Evolutionary conservation across 208 protist genomes (phyloP), one percentile per base, ranked within the genome.

Genomic region (Leishmania aethiopica): DNA sequence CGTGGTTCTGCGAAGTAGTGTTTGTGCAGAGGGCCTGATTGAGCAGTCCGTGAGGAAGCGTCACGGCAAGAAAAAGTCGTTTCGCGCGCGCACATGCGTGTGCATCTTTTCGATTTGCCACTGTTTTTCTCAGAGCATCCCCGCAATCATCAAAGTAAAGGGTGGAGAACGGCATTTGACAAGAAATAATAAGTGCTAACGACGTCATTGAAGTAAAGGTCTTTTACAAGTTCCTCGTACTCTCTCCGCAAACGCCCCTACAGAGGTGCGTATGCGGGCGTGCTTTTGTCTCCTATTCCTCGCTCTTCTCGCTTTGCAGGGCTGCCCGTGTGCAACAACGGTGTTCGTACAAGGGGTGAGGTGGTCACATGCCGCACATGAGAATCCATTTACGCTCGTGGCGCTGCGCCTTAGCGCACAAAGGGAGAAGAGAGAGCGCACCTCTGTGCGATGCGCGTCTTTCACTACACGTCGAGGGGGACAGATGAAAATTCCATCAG

Each of bases 171-270:
- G 4, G 37, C 22, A 47, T 71, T 57, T 35, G 28, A 55, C 28
- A 51, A 32, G 8, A 75, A 37, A 57, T 25, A 35, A 32, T 75
- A 75, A 75, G 71, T 57, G 45, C 71, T 75, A 57, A 57, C 25
- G 45, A 75, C 35, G 71, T 35, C 42, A 4, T 35, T 53, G n/a
- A 25, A 57, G 19, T 8, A 51, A 32, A 47, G 40, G 37, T 8
- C 15, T 3, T 25, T n/a, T 22, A 6, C 13, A 71, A 6, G 66
- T 71, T 22, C 22, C 66, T 35, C 66, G 37, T 45, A 71, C 19
- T 71, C 66, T 47, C 19, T 45, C 19, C 66, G 37, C 37, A 47
- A 13, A 71, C 3, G 19, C 11, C 8, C 40, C 0, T 71, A 35
- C 19, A 28, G 13, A 4, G 17, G 15, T 45, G 66, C 47, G 15